Base-by-base conservation (phyloP, 1,139 yeast species). In the Trichomonascaceae sp. region DNA sequence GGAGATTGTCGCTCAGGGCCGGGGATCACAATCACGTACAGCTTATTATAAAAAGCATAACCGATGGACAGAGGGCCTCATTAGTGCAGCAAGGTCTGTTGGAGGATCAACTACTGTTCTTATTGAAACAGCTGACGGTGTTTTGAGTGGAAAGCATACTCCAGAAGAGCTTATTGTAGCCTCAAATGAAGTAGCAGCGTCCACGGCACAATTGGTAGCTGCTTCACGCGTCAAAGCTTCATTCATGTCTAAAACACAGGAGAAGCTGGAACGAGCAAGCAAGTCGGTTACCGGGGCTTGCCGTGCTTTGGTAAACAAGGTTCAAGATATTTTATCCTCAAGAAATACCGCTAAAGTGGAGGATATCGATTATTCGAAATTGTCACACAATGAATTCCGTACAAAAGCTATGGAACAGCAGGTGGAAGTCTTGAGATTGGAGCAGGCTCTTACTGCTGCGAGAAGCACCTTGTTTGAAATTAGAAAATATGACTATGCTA, bases 341-440 rank as follows among this genome's bases (percentile, higher is more conserved):
- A 62, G 73, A 55, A 53, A 66, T 1, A 67, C 69, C 51, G 64
- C 59, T 12, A 70, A 65, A 30, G 68, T 66, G 15, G 72, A 76
- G 53, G 81, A 78, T 39, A 68, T 84, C 53, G 96, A 89, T 66
- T 86, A 84, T 66, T 77, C 86, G 38, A 80, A 78, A 63, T 72
- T 88, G 57, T 79, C 90, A 15, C 81, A 88, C 19, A 89, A 87
- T 66, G 96, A 88, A 68, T 89, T 89, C 63, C 87, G 87, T 70
- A 87, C 95, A 0, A 79, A 83, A 30, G 95, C 91, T 66, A 88
- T 89, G 96, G 96, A 89, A 65, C 96, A 89, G 70, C 96, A 89
- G 68, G 96, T 90, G 13, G 91, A 87, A 68, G 90, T 89, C 49
- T 77, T 89, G 69, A 87, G 87, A 69, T 74, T 89, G 58, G 96